Evolutionary conservation across 2,329 filamentous ascomycete species (phyloP), one percentile per base, ranked within the genome.

Genomic region (Colletotrichum lentis): DNA sequence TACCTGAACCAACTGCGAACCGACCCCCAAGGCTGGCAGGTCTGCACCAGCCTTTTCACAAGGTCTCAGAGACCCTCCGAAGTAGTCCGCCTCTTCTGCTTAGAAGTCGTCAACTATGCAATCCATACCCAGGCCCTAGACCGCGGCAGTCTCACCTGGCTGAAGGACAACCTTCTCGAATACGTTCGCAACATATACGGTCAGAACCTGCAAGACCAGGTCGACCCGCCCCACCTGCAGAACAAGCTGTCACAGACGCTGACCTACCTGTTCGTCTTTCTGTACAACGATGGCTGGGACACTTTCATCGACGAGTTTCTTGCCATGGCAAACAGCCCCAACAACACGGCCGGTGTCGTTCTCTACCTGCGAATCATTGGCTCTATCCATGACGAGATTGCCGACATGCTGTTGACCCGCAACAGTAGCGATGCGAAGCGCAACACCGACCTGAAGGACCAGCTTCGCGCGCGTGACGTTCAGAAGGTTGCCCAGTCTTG

Each of bases 161-260:
- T 98, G 74, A 94, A 92, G 78, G 90, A 96, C 73, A 91, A 88
- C 52, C 83, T 99, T 72, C 84, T 97, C 81, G 86, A 88, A 73
- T 97, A 98, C 79, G 86, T 96, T 69, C 88, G 88, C 72, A 87
- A 90, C 73, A 88, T 86, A 56, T 98, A 97, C 78, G 86, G 88
- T 61, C 82, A 85, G 46, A 82, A 82, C 41, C 79, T 82, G 11
- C 84, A 86, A 63, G 83, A 84, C 67, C 79, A 83, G 60, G 81
- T 90, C 71, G 96, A 99, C 77, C 88, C 90, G 10, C 78, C 88
- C 27, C 87, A 88, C 72, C 90, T 99, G 50, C 95, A 98, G 80
- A 99, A 98, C 82, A 99, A 99, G 81, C 88, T 99, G 72, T 94
- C 95, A 53, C 96, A 99, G 81, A 97, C 94, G 14, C 83, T 99